These are phyloP conservation scores for Colletotrichum salicis DNA, from an alignment of 2,329 filamentous ascomycete genomes.

Conservation along the genomic window DNA sequence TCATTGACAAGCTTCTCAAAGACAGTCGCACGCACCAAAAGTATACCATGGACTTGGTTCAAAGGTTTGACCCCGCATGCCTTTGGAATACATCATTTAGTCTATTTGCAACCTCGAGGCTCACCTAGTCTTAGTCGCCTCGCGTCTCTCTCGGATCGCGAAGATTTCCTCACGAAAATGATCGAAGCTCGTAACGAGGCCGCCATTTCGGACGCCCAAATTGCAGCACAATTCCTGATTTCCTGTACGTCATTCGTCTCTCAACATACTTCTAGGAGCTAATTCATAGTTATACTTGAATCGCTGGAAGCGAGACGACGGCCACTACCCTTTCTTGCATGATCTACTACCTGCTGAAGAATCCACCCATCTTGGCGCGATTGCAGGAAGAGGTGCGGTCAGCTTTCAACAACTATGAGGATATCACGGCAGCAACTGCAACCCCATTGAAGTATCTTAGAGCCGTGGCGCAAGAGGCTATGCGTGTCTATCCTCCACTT, in stretches of 20 bases:
- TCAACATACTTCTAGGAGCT: background rate
- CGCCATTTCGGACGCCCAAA: background rate
- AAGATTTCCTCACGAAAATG: background rate
- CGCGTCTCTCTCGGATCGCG: background rate
- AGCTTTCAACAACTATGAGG: background rate
- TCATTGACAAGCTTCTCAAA: background rate
- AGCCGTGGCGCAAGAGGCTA: background rate
- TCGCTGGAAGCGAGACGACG: background rate
- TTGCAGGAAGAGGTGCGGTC: background rate
- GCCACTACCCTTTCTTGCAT: background rate
- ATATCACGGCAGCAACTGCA: background rate
- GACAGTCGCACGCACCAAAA: background rate
- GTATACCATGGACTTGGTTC: slow-evolving; percentile 13
- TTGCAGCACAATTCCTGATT: background rate
- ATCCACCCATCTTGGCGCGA: background rate
- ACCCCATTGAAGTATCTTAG: background rate
- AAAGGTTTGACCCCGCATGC: background rate
- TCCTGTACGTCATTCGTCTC: background rate
- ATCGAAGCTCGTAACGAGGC: background rate
- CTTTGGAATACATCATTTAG: too few species aligned
- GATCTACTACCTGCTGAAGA: background rate
- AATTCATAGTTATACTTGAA: background rate
- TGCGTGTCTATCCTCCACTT: background rate
- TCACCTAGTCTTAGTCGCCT: too few species aligned
- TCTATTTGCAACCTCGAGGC: background rate